Evolutionary conservation across 768 basidiomycete genomes (phyloP).

Genomic region (Tylopilus sp.): DNA sequence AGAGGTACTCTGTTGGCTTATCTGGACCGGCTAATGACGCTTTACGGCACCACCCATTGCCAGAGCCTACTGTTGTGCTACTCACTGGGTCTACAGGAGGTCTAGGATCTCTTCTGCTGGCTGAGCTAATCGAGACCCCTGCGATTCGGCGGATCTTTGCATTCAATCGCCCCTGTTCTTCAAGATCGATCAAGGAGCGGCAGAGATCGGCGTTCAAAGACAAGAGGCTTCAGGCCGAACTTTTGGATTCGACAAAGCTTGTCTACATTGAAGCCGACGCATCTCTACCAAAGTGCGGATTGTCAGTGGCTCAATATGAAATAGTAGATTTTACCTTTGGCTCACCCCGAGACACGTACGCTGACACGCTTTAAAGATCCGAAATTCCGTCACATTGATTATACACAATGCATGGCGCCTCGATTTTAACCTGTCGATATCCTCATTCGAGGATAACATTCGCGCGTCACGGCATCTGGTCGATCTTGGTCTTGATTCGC

Average conservation of each 20-base stretch:
- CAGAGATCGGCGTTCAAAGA: constrained; percentile 31
- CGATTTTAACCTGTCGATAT: constrained; percentile 39
- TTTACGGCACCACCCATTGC: background rate
- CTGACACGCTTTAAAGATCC: too few relatives aligned
- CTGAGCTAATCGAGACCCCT: constrained; percentile 21
- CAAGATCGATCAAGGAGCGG: constrained; percentile 18
- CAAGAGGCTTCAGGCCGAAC: constrained; percentile 25
- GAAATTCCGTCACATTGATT: constrained; percentile 31
- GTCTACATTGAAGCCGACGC: constrained; percentile 35
- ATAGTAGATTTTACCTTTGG: constrained; percentile 2
- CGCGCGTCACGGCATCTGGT: constrained; percentile 35
- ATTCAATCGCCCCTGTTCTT: constrained; percentile 28
- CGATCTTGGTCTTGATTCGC: constrained; percentile 30
- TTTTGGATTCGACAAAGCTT: constrained; percentile 32
- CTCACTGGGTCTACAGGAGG: constrained; percentile 41
- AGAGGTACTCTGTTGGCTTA: constrained; percentile 34
- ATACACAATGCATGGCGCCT: constrained; percentile 46
- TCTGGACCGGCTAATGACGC: constrained; percentile 8
- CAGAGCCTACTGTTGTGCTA: constrained; percentile 26
- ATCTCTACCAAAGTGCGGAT: constrained; percentile 26
- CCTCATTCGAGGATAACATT: constrained; percentile 43
- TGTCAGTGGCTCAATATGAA: constrained; percentile 20
- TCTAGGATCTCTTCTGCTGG: constrained; percentile 37
- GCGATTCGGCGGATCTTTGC: constrained; percentile 32
- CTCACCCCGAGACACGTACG: too few relatives aligned